phyloP scores from a whole-genome alignment of 306 rosid species.

The Phaseolus lunatus region DNA sequence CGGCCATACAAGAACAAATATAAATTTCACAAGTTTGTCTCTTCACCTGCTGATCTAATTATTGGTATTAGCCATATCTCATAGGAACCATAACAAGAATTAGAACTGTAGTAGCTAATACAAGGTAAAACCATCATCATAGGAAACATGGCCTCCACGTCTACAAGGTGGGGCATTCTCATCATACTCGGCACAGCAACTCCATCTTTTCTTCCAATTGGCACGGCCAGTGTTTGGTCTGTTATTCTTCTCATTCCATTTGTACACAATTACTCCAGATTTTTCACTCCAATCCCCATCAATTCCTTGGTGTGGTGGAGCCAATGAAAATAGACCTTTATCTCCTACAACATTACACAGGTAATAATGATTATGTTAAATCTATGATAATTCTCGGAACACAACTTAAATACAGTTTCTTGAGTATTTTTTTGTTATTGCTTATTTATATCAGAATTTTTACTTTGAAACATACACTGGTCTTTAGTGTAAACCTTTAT shows the following conservation, averaged over 20 bases:
- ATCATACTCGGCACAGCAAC: constrained; percentile 77
- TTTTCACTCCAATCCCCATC: constrained; percentile 84
- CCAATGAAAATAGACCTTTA: constrained; percentile 67
- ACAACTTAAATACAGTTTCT: too few relatives aligned
- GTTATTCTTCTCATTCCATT: constrained; percentile 71
- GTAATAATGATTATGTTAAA: not conserved
- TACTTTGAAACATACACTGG: too few relatives aligned
- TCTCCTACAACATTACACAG: constrained; percentile 56
- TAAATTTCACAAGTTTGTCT: not conserved
- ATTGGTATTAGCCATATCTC: not conserved
- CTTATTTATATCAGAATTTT: too few relatives aligned
- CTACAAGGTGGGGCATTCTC: constrained; percentile 74
- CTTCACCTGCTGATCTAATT: not conserved
- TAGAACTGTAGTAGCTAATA: constrained; percentile 42
- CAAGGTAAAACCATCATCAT: constrained; percentile 78
- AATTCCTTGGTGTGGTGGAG: constrained; percentile 90
- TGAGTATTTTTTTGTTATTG: too few relatives aligned
- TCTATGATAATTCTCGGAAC: too few relatives aligned
- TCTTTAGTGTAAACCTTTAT: too few relatives aligned
- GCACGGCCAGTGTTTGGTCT: constrained; percentile 73
- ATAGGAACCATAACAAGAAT: not conserved
- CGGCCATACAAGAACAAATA: too few relatives aligned
- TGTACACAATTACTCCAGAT: constrained; percentile 80
- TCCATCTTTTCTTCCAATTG: constrained; percentile 84
- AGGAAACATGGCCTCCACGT: constrained; percentile 70